A percentile compares a stretch with the other conserved stretches of the same genome.
These are phyloP conservation scores for Aureobasidium melanogenum DNA, from an alignment of 2,329 filamentous ascomycete genomes.

Conservation along the genomic window DNA sequence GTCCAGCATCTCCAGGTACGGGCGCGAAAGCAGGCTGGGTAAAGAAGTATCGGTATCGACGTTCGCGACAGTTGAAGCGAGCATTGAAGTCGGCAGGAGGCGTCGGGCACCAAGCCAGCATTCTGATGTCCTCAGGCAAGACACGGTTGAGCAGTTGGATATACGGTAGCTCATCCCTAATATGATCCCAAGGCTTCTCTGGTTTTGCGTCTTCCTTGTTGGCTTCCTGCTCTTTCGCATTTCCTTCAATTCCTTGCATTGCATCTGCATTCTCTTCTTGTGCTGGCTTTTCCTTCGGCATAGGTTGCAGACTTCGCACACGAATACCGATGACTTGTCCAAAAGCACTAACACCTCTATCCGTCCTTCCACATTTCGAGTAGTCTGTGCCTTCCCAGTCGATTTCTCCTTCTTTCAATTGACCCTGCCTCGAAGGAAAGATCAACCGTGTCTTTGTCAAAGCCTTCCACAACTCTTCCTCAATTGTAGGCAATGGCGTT, in stretches of 20 bases:
- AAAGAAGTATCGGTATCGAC: constrained; percentile 95
- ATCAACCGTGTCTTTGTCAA: constrained; percentile 75
- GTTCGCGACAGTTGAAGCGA: constrained; percentile 83
- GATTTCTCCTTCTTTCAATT: constrained; percentile 41
- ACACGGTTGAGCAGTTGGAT: constrained; percentile 75
- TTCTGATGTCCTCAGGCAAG: constrained; percentile 78
- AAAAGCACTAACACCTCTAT: constrained; percentile 90
- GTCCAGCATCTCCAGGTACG: constrained; percentile 34
- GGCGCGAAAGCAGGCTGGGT: constrained; percentile 83
- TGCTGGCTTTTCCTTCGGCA: constrained; percentile 14
- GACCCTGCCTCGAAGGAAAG: constrained; percentile 46
- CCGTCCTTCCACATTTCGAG: constrained; percentile 89
- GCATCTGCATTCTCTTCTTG: constrained; percentile 12
- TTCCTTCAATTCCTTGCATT: constrained; percentile 14
- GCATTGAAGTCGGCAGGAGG: constrained; percentile 77
- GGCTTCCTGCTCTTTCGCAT: constrained; percentile 6
- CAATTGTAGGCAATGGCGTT: constrained; percentile 69
- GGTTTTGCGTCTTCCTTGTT: constrained; percentile 5
- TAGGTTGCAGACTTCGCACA: constrained; percentile 69
- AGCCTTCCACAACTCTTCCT: constrained; percentile 90
- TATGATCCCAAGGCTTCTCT: constrained; percentile 48
- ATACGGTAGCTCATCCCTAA: constrained; percentile 77
- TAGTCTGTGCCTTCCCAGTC: constrained; percentile 83
- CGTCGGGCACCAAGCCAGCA: constrained; percentile 86
- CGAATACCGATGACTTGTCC: constrained; percentile 84